phyloP scores from a whole-genome alignment of 2,329 filamentous ascomycete genomes.

The Penicillium decumbens region DNA sequence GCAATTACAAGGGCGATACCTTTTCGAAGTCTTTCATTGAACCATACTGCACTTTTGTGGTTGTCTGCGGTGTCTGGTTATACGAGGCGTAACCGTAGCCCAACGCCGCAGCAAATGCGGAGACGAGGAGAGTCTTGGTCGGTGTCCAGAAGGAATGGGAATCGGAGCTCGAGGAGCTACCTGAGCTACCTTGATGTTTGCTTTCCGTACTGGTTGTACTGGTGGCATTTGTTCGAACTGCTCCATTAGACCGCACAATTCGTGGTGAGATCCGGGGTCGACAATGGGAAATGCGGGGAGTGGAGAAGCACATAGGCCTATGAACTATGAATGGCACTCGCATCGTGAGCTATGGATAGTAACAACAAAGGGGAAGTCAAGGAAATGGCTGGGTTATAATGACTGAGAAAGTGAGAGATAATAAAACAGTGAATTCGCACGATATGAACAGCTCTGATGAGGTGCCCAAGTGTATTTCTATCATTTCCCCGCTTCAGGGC shows the following conservation, averaged over 20 bases:
- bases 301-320: conserved; percentile 26
- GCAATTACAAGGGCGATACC: conserved; percentile 19
- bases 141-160: conserved; percentile 38
- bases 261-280: conserved; percentile 17
- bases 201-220: conserved; percentile 12
- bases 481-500: conserved; percentile 13
- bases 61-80: conserved; percentile 25
- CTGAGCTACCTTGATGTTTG: conserved; percentile 11
- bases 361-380: neutral
- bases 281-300: conserved; percentile 24
- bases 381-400: neutral
- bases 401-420: neutral
- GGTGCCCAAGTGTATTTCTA: neutral
- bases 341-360: conserved; percentile 16
- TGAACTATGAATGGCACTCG: conserved; percentile 17
- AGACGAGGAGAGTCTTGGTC: conserved; percentile 45
- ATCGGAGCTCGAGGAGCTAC: conserved; percentile 12
- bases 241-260: conserved; percentile 2
- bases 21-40: conserved; percentile 38
- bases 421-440: neutral
- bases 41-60: conserved; percentile 35
- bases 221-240: conserved; percentile 12
- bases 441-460: conserved; percentile 5
- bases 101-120: conserved; percentile 49
- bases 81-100: conserved; percentile 50